Evolutionary conservation across 2,329 filamentous ascomycete genomes (phyloP).

Genomic region (Pestalotiopsis sp.): DNA sequence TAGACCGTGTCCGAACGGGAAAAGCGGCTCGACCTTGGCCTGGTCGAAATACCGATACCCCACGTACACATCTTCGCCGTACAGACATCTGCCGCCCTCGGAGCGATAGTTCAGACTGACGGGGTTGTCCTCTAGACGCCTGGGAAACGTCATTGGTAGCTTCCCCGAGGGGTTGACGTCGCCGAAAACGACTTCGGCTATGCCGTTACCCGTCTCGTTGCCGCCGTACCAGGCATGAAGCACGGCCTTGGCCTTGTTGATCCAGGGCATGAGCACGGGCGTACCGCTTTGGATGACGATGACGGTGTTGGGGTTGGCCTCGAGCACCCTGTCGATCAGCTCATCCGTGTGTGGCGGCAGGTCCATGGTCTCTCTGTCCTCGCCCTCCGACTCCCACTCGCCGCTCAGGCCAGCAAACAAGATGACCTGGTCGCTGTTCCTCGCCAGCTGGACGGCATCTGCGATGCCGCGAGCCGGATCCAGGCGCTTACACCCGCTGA

Average conservation of each 20-base stretch:
- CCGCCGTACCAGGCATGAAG: slow-evolving; percentile 84
- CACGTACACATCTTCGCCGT: slow-evolving; percentile 80
- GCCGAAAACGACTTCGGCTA: slow-evolving; percentile 78
- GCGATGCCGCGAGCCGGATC: slow-evolving; percentile 62
- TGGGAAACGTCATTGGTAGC: slow-evolving; percentile 74
- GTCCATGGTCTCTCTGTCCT: slow-evolving; percentile 77
- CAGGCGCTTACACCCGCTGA: slow-evolving; percentile 63
- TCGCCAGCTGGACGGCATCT: slow-evolving; percentile 69
- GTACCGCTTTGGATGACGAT: slow-evolving; percentile 80
- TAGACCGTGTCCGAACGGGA: slow-evolving; percentile 79
- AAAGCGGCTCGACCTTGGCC: slow-evolving; percentile 65
- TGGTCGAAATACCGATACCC: slow-evolving; percentile 83
- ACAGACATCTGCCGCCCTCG: slow-evolving; percentile 72
- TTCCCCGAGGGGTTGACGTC: slow-evolving; percentile 75
- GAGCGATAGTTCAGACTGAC: slow-evolving; percentile 74
- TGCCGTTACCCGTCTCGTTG: slow-evolving; percentile 80
- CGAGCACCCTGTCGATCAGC: slow-evolving; percentile 67
- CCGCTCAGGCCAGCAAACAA: slow-evolving; percentile 77
- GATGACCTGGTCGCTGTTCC: slow-evolving; percentile 74
- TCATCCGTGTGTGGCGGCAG: slow-evolving; percentile 73
- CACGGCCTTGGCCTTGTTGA: slow-evolving; percentile 56
- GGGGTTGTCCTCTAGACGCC: slow-evolving; percentile 69
- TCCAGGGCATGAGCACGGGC: slow-evolving; percentile 73
- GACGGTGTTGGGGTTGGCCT: slow-evolving; percentile 69
- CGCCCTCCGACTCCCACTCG: slow-evolving; percentile 81